phyloP scores from a whole-genome alignment of 2,329 filamentous ascomycete species.

The Penicillium sp. region DNA sequence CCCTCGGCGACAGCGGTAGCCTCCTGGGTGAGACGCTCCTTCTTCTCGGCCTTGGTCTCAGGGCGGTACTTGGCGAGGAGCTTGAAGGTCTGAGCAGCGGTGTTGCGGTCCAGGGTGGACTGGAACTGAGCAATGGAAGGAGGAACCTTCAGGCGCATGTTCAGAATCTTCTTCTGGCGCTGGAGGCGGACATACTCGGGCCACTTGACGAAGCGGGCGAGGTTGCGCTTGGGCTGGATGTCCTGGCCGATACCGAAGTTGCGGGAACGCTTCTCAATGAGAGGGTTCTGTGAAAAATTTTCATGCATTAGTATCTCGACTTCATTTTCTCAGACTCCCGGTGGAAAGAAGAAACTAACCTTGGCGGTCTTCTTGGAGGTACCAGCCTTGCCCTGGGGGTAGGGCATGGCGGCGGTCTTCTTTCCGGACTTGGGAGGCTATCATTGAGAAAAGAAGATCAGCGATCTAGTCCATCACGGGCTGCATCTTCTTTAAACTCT shows the following conservation, averaged over 20 bases:
- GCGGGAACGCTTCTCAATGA: slow-evolving; percentile 95
- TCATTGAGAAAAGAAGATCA: slow-evolving; percentile 99
- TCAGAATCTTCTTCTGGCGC: slow-evolving; percentile 92
- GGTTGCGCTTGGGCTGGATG: slow-evolving; percentile 94
- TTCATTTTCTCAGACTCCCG: slow-evolving; percentile 8
- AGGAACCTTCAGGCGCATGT: slow-evolving; percentile 97
- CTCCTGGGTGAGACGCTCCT: slow-evolving; percentile 98
- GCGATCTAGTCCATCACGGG: slow-evolving; percentile 73
- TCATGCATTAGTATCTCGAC: slow-evolving; percentile 16
- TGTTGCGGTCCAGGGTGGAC: slow-evolving; percentile 94
- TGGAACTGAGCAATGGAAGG: slow-evolving; percentile 97
- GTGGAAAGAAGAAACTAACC: slow-evolving; percentile 61
- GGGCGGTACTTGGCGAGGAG: slow-evolving; percentile 99
- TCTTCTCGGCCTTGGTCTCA: slow-evolving; percentile 99
- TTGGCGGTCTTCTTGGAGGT: slow-evolving; percentile 89
- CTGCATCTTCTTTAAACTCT: slow-evolving; percentile 87
- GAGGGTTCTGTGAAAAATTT: slow-evolving; percentile 73
- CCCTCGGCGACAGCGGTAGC: slow-evolving; percentile 96
- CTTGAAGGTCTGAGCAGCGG: slow-evolving; percentile 96
- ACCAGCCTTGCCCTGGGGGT: slow-evolving; percentile 89
- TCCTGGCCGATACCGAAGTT: slow-evolving; percentile 99
- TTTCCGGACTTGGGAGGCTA: slow-evolving; percentile 97
- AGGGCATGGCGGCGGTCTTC: slow-evolving; percentile 96
- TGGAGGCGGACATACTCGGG: slow-evolving; percentile 98
- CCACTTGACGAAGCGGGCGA: slow-evolving; percentile 99